phyloP scores from a whole-genome alignment of 2,329 filamentous ascomycete genomes.

The Talaromyces funiculosus region DNA sequence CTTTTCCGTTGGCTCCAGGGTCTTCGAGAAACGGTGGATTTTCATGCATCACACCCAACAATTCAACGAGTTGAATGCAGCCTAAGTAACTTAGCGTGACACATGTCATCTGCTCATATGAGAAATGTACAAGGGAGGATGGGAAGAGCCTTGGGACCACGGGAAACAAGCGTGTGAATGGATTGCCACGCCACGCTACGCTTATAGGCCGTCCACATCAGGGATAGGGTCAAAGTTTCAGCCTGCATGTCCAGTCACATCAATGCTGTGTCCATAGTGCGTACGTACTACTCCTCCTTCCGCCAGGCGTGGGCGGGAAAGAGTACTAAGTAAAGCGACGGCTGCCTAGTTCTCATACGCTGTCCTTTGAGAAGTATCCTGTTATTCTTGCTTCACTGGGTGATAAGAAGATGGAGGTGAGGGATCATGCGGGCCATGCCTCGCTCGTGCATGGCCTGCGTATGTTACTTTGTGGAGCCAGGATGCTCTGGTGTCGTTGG shows the following conservation, averaged over 20 bases:
- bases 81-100: neutral
- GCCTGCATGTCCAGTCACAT: slow-evolving; percentile 11
- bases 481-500: neutral
- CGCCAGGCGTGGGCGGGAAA: neutral
- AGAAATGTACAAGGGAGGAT: neutral
- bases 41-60: neutral
- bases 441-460: neutral
- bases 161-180: neutral
- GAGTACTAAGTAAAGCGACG: slow-evolving; percentile 6
- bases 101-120: slow-evolving; percentile 7
- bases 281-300: neutral
- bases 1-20: neutral
- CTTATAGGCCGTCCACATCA: slow-evolving; percentile 1
- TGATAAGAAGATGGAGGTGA: neutral
- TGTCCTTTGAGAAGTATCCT: neutral
- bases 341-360: neutral
- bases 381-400: neutral
- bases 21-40: neutral
- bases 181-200: slow-evolving; percentile 8
- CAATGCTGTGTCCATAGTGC: neutral
- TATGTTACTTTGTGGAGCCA: neutral
- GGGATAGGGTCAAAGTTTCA: neutral
- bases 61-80: neutral
- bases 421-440: slow-evolving; percentile 5
- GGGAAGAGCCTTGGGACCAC: neutral